Percentiles rank a stretch among this genome's conserved stretches.
Conservation (phyloP, 805 yeast species). For the Candida hungchunana region DNA sequence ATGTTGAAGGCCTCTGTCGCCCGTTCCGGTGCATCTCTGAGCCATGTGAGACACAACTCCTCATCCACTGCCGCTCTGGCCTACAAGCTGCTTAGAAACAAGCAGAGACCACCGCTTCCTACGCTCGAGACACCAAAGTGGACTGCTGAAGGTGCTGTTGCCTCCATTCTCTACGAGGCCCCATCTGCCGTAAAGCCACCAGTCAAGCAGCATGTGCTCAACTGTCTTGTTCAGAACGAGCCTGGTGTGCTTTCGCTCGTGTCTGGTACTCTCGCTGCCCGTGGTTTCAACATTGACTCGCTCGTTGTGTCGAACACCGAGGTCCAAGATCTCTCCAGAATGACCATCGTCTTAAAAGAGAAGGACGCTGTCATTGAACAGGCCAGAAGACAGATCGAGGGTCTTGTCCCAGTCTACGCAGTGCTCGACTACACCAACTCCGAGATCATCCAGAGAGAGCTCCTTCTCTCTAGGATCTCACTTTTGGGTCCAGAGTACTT, state of each 20-base stretch:
- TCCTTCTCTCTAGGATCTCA: slow-evolving; percentile 86
- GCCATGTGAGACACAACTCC: slow-evolving; percentile 29
- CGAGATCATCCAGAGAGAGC: slow-evolving; percentile 86
- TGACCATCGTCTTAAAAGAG: slow-evolving; percentile 94
- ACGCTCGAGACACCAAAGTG: slow-evolving; percentile 89
- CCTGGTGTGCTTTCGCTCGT: slow-evolving; percentile 95
- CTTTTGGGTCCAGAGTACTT: slow-evolving; percentile 97
- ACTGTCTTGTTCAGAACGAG: slow-evolving; percentile 96
- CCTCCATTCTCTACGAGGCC: slow-evolving; percentile 91
- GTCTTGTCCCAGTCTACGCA: slow-evolving; percentile 96
- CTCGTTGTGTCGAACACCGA: slow-evolving; percentile 95
- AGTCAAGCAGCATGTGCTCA: slow-evolving; percentile 80
- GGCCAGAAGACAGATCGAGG: slow-evolving; percentile 97
- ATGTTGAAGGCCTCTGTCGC: slow-evolving; percentile 9
- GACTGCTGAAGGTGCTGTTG: slow-evolving; percentile 96
- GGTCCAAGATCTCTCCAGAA: slow-evolving; percentile 89
- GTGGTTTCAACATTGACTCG: slow-evolving; percentile 98
- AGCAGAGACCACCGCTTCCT: slow-evolving; percentile 85
- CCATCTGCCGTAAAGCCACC: slow-evolving; percentile 55
- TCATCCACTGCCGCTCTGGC: slow-evolving; percentile 93
- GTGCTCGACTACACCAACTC: slow-evolving; percentile 91
- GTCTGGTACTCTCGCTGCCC: slow-evolving; percentile 93
- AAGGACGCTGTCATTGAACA: slow-evolving; percentile 96
- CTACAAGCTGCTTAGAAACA: slow-evolving; percentile 83
- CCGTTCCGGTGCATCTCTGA: slow-evolving; percentile 10